Conservation (phyloP, 2,329 filamentous ascomycete species). For the Apiospora marii region DNA sequence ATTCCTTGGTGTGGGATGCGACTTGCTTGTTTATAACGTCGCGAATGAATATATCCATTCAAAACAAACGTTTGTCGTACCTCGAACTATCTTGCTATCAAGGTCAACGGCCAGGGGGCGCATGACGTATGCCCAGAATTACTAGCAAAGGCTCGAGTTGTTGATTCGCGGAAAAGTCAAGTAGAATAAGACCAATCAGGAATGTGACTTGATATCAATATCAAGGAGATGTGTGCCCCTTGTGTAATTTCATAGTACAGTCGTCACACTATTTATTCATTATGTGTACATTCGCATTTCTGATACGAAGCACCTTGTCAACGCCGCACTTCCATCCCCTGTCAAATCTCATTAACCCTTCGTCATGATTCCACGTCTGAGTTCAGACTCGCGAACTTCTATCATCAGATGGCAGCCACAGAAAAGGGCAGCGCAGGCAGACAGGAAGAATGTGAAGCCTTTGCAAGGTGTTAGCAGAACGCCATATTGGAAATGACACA, state of each 20-base stretch:
- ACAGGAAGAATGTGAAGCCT: slow-evolving; percentile 77
- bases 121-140: neutral
- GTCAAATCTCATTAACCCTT: slow-evolving; percentile 70
- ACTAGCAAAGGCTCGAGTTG: neutral
- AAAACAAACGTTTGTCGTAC: neutral
- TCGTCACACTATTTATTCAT: neutral
- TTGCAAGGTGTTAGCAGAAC: neutral
- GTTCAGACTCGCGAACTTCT: slow-evolving; percentile 87
- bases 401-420: slow-evolving; percentile 70
- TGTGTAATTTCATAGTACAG: neutral
- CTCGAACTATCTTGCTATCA: neutral
- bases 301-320: neutral
- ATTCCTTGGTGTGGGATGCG: neutral
- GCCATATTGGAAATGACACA: slow-evolving; percentile 10
- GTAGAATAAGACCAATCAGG: neutral
- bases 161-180: neutral
- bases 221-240: neutral
- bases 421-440: slow-evolving; percentile 59
- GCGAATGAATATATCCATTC: neutral
- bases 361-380: slow-evolving; percentile 79
- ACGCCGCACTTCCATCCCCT: neutral
- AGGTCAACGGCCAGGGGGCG: neutral
- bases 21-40: neutral
- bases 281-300: neutral
- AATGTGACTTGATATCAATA: neutral